Evolutionary conservation across 2,329 filamentous ascomycete genomes (phyloP), one percentile per base, ranked within the genome.

Genomic region (Fusarium luffae): DNA sequence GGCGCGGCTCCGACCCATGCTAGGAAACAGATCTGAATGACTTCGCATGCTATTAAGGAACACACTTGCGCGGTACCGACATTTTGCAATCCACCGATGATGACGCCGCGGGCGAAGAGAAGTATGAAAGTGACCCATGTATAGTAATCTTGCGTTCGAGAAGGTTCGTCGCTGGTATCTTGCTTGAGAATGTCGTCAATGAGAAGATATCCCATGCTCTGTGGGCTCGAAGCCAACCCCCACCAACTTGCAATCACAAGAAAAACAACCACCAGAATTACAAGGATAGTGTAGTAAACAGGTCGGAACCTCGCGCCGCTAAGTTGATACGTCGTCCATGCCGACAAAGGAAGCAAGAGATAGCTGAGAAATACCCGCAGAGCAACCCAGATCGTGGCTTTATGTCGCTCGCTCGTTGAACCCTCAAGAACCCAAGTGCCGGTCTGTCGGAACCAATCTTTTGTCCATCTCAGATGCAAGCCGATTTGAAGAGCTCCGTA

Each of bases 301-400:
- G 77, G 76, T 3, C 74, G 34, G 0, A 49, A 14, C 1, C 25
- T 23, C 2, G 64, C 69, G 25, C 63, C 55, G n/a, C 66, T 68
- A 48, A 94, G 82, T 75, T 94, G 92, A 75, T 92, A 94, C 69
- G 92, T 86, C 9, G 91, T 92, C 50, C 93, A 79, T 0, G 92
- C 85, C 12, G 93, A 85, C 46, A 93, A 84, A 0, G 92, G 92
- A 9, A 94, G 80, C 46, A 93, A 82, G 72, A 94, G 90, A 79
- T 90, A 94, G 78, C 92, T 93, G 81, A 92, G 91, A 9, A 92
- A 85, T 61, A 94, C 85, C 27, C 92, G 87, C 65, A 93, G 81
- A 42, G 88, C 78, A 66, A 87, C 88, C 72, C 88, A 73, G 3
- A 65, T 34, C 0, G 70, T 71, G 11, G 85, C 55, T 46, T 68